Evolutionary conservation across 345 rosid genomes (phyloP).

Genomic region (Eucalyptus tenuipes): DNA sequence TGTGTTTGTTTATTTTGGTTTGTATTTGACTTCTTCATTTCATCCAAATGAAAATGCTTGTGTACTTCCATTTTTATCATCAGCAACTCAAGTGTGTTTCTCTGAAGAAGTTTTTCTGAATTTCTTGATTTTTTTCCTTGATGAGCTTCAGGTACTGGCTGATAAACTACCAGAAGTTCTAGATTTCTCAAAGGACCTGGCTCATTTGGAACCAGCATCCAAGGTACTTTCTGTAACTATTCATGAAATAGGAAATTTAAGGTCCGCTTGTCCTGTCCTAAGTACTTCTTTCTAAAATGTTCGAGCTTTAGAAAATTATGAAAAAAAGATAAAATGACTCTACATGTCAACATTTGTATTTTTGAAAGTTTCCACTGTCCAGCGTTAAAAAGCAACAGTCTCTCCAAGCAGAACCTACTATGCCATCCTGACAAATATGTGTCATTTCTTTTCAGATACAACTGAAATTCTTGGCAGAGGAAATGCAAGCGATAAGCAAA

Average conservation of each 20-base stretch:
- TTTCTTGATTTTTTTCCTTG: not conserved
- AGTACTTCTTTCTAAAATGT: not conserved
- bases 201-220: slow-evolving; percentile 62
- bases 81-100: not conserved
- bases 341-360: not conserved
- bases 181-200: slow-evolving; percentile 62
- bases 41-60: not conserved
- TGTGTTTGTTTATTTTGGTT: not conserved
- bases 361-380: not conserved
- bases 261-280: not conserved
- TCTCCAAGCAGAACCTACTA: not conserved
- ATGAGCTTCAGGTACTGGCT: slow-evolving; percentile 56
- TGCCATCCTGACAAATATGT: not conserved
- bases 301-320: not conserved
- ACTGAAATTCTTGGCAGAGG: slow-evolving; percentile 89
- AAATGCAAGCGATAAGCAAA: slow-evolving; percentile 96
- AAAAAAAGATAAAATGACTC: not conserved
- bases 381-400: not conserved
- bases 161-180: slow-evolving; percentile 80
- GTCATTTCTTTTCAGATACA: slow-evolving; percentile 47
- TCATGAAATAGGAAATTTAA: not conserved
- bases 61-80: not conserved
- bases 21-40: not conserved
- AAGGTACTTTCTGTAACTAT: slow-evolving; percentile 28
- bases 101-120: not conserved